Conservation (phyloP, 2,329 filamentous ascomycete genomes). For the Cadophora malorum region DNA sequence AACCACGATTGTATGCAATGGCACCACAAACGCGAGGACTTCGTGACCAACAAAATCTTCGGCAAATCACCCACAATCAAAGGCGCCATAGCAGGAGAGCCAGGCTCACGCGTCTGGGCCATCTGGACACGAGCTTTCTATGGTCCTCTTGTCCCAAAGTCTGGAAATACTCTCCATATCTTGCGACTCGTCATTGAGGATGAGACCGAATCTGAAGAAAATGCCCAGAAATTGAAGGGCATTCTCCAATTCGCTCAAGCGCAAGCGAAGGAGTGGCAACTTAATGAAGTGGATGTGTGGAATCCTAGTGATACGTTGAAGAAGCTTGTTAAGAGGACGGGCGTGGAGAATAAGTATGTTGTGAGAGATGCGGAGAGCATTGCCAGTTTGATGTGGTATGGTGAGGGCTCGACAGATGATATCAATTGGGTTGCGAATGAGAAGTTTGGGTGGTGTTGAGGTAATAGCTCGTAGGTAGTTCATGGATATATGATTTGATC, state of each 20-base stretch:
- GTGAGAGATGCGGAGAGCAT: constrained; percentile 71
- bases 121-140: constrained; percentile 75
- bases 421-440: constrained; percentile 78
- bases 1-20: constrained; percentile 72
- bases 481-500: background rate
- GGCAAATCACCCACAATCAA: constrained; percentile 62
- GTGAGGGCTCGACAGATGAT: constrained; percentile 54
- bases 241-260: constrained; percentile 71
- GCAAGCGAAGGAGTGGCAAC: constrained; percentile 75
- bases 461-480: background rate
- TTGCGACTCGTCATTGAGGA: constrained; percentile 73
- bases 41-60: constrained; percentile 70
- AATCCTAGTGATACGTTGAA: constrained; percentile 69
- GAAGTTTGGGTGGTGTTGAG: constrained; percentile 78
- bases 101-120: constrained; percentile 70
- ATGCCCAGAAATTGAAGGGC: constrained; percentile 61
- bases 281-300: constrained; percentile 79
- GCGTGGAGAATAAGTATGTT: constrained; percentile 56
- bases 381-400: constrained; percentile 75
- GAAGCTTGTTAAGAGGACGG: constrained; percentile 54
- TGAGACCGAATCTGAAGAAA: constrained; percentile 48
- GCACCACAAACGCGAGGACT: constrained; percentile 84
- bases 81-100: constrained; percentile 66
- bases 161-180: constrained; percentile 73
- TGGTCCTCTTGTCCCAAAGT: constrained; percentile 51